Evolutionary conservation across 176 grass and related monocot species (phyloP).

Genomic region (Ananas comosus): DNA sequence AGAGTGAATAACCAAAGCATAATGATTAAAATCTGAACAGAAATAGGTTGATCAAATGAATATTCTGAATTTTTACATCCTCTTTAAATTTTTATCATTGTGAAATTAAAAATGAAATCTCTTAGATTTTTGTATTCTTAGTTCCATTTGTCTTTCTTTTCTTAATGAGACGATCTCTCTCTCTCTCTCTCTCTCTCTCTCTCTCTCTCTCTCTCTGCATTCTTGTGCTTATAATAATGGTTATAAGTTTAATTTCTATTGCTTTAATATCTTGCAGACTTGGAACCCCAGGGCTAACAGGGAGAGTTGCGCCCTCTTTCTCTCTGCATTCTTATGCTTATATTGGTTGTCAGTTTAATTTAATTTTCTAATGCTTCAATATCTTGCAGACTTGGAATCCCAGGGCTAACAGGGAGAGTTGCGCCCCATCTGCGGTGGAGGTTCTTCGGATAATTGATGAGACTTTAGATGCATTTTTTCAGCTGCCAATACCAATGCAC

Average conservation of each 20-base stretch:
- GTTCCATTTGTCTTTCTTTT: no score
- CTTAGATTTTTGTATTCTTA: no score
- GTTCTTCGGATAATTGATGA: constrained; percentile 88
- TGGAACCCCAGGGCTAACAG: constrained; percentile 90
- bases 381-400: constrained; percentile 75
- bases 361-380: constrained; percentile 15
- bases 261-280: constrained; percentile 37
- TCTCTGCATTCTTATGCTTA: not conserved
- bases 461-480: constrained; percentile 87
- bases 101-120: no score
- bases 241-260: constrained; percentile 1
- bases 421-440: constrained; percentile 81
- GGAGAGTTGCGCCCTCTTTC: constrained; percentile 42
- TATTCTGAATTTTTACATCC: no score
- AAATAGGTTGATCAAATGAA: no score
- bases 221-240: not conserved
- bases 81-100: no score
- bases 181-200: not conserved
- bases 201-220: constrained; percentile 6
- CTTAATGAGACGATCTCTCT: not conserved
- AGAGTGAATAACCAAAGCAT: no score
- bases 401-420: constrained; percentile 79
- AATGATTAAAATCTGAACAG: no score
- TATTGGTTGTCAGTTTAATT: not conserved
- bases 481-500: constrained; percentile 92